phyloP scores from a whole-genome alignment of 1,139 yeast species.

The Wickerhamiella infanticola region DNA sequence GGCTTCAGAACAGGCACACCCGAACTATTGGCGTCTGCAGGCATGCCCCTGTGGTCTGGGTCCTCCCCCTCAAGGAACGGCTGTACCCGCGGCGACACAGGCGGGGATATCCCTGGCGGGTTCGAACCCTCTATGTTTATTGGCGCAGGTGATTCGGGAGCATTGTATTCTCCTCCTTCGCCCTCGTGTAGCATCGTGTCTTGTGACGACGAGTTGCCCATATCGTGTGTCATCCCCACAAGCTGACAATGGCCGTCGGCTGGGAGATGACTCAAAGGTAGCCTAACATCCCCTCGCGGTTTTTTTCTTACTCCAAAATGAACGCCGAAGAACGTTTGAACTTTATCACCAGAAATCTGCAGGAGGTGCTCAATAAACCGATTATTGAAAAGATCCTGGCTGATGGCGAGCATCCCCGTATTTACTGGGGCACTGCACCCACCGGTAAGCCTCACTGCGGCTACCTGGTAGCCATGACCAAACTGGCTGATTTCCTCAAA shows the following conservation, averaged over 20 bases:
- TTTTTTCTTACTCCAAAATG: neutral
- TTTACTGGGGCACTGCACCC: conserved; percentile 96
- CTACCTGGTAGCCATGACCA: conserved; percentile 94
- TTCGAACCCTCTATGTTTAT: neutral
- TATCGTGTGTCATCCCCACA: neutral
- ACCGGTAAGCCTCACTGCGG: conserved; percentile 99
- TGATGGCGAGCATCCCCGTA: conserved; percentile 63
- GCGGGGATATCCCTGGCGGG: neutral
- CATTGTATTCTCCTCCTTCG: too few species aligned
- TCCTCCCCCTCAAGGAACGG: neutral
- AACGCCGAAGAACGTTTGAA: conserved; percentile 48
- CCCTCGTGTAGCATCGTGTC: neutral
- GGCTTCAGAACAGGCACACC: neutral
- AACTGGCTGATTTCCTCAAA: conserved; percentile 81
- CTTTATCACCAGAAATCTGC: conserved; percentile 71
- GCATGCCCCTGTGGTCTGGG: neutral
- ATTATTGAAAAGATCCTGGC: conserved; percentile 76
- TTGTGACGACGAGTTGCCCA: neutral
- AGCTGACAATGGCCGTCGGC: neutral
- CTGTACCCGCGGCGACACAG: neutral
- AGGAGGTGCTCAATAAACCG: conserved; percentile 80
- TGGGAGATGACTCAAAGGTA: neutral
- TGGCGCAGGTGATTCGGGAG: neutral
- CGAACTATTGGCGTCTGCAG: neutral
- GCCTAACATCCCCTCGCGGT: neutral